Base-by-base conservation (phyloP, 176 grass and related monocot genomes). In the Canna indica region DNA sequence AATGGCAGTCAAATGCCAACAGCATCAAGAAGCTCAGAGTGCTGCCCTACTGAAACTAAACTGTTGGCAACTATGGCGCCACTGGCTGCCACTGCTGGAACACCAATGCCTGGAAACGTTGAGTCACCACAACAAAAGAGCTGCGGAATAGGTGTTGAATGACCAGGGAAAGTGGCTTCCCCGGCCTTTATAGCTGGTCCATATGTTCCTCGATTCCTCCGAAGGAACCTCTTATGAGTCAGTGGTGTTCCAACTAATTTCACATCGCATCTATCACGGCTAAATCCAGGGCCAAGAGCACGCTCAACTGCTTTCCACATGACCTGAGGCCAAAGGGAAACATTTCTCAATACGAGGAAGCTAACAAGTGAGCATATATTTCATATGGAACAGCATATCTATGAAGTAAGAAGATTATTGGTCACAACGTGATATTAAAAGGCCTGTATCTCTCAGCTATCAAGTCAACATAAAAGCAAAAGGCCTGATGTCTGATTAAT, bases 71-170 rank as follows among this genome's bases (percentile, higher is more conserved):
- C 94, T 3, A 97, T 97, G n/a, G 93, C 93, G 9, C 93, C 88
- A 2, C 93, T 90, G 17, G 93, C 93, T 0, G 93, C 93, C 11
- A 97, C 93, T 12, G 93, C 93, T 1, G 84, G 93, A 22, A 97
- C 88, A 46, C 93, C 93, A 0, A 97, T 97, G 63, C 93, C 93
- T 12, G 93, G 93, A 53, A 97, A 97, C 47, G 93, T 92, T 1
- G 93, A 92, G 73, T 97, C 88, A 8, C 93, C 93, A 5, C 93
- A 97, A 81, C 93, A 97, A 72, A 92, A 97, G 12, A 97, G 84
- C 74, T 90, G 88, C 30, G 82, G 88, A 24, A 97, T 80, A 3
- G 86, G 86, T 36, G 93, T 97, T 64, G 88, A 75, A 63, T 97
- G 93, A 57, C 93, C 93, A 1, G 88, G 93, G 80, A 97, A 97